These are phyloP conservation scores for Cymbidium sinense DNA, from an alignment of 106 monocot species.

Conservation along the genomic window DNA sequence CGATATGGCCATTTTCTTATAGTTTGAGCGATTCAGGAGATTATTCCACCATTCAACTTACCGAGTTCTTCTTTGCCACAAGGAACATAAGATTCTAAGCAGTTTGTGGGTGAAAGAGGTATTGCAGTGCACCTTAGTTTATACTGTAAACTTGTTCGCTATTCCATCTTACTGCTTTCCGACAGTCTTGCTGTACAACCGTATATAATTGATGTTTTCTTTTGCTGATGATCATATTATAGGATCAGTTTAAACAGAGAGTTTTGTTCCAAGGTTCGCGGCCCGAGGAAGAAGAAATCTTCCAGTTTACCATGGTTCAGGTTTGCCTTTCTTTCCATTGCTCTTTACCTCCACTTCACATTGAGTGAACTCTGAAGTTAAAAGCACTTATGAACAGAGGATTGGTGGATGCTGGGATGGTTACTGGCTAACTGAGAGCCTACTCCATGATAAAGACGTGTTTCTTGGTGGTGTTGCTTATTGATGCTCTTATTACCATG, in stretches of 20 bases:
- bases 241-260: constrained; percentile 84
- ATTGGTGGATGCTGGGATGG: constrained; percentile 88
- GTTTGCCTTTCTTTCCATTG: constrained; percentile 22
- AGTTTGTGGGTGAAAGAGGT: constrained; percentile 85
- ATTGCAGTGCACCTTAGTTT: background rate
- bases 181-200: background rate
- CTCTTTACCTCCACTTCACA: background rate
- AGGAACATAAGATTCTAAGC: constrained; percentile 68
- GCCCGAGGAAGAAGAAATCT: constrained; percentile 88
- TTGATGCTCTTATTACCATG: constrained; percentile 19
- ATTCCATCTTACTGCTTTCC: no score
- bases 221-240: constrained; percentile 5
- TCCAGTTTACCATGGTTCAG: constrained; percentile 92
- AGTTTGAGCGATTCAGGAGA: constrained; percentile 91
- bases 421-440: constrained; percentile 95
- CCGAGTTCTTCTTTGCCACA: constrained; percentile 76
- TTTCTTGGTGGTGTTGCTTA: constrained; percentile 86
- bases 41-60: constrained; percentile 94
- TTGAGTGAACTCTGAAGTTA: background rate
- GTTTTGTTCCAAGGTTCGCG: constrained; percentile 81
- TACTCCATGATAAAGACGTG: constrained; percentile 71
- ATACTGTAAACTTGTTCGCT: no score
- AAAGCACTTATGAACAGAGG: constrained; percentile 34
- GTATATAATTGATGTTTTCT: no score
- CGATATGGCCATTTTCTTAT: constrained; percentile 5